These are phyloP conservation scores for Venturia effusa DNA, from an alignment of 2,329 filamentous ascomycete genomes.

Conservation along the genomic window DNA sequence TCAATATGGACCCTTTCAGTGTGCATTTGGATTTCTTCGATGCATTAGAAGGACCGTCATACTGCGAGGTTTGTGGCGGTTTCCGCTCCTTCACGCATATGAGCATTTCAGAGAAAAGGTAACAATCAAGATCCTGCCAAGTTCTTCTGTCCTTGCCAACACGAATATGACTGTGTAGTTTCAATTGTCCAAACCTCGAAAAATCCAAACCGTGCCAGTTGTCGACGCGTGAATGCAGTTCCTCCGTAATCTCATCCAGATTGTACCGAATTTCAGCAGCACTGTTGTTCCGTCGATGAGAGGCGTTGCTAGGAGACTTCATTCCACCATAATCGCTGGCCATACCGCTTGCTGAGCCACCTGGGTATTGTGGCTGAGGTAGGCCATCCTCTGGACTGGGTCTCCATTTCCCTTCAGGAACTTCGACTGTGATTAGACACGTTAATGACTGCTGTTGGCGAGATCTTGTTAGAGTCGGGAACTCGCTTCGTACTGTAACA, in stretches of 20 bases:
- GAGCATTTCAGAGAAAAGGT: constrained; percentile 95
- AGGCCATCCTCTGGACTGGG: constrained; percentile 71
- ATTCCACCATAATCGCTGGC: constrained; percentile 27
- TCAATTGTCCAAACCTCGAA: constrained; percentile 80
- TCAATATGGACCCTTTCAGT: constrained; percentile 92
- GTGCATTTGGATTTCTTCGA: constrained; percentile 68
- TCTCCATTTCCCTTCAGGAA: constrained; percentile 84
- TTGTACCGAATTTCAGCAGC: constrained; percentile 57
- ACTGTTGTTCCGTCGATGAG: neutral
- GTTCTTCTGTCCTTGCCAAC: constrained; percentile 94
- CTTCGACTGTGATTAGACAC: constrained; percentile 87
- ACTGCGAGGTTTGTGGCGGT: constrained; percentile 18
- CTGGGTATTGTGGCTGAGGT: constrained; percentile 36
- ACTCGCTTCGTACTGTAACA: constrained; percentile 94
- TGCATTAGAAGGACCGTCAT: constrained; percentile 16
- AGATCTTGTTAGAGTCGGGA: constrained; percentile 84
- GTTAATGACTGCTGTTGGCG: constrained; percentile 92
- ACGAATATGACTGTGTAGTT: constrained; percentile 77
- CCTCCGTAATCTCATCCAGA: constrained; percentile 77
- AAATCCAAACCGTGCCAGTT: constrained; percentile 98
- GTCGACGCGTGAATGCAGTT: constrained; percentile 75
- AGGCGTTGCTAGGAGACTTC: neutral
- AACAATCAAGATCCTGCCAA: constrained; percentile 97
- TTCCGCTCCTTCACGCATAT: constrained; percentile 99
- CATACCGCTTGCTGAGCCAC: constrained; percentile 36